These are phyloP conservation scores for Porphyrellus cyaneotinctus DNA, from an alignment of 768 basidiomycete species.

Conservation along the genomic window DNA sequence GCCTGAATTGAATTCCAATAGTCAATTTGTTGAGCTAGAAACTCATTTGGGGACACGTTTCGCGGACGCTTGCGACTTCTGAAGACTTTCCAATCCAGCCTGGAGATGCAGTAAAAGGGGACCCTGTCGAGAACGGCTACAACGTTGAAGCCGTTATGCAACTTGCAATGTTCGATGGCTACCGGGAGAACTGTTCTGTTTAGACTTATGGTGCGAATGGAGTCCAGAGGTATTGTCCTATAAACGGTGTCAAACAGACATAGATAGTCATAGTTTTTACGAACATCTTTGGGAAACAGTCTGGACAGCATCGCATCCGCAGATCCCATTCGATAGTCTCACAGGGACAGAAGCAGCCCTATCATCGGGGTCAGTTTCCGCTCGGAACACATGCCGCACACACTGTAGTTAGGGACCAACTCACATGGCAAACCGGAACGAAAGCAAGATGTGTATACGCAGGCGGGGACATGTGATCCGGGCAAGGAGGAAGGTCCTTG, in stretches of 20 bases:
- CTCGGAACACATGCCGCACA: not conserved
- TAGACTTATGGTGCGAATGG: not conserved
- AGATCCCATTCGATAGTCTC: conserved; percentile 13
- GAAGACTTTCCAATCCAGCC: not conserved
- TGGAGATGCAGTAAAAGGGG: not conserved
- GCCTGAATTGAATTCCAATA: not conserved
- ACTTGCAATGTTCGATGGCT: not conserved
- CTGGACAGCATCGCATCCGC: conserved; percentile 10
- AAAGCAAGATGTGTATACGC: conserved; percentile 31
- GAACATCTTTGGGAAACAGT: conserved; percentile 10
- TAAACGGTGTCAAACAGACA: not conserved
- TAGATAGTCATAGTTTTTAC: not conserved
- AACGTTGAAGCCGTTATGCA: not conserved
- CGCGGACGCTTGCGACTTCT: not conserved
- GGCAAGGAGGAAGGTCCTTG: conserved; percentile 24
- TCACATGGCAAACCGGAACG: conserved; percentile 29
- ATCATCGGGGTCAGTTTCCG: not conserved
- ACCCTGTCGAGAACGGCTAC: accelerated
- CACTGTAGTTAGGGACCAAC: not conserved
- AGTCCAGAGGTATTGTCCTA: not conserved
- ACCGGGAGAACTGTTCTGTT: not conserved
- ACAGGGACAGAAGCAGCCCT: conserved; percentile 14
- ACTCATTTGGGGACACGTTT: not conserved
- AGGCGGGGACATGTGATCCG: conserved; percentile 26
- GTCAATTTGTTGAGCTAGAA: not conserved